Conservation (phyloP, 2,329 filamentous ascomycete species). For the Taxawa tesnikishii region DNA sequence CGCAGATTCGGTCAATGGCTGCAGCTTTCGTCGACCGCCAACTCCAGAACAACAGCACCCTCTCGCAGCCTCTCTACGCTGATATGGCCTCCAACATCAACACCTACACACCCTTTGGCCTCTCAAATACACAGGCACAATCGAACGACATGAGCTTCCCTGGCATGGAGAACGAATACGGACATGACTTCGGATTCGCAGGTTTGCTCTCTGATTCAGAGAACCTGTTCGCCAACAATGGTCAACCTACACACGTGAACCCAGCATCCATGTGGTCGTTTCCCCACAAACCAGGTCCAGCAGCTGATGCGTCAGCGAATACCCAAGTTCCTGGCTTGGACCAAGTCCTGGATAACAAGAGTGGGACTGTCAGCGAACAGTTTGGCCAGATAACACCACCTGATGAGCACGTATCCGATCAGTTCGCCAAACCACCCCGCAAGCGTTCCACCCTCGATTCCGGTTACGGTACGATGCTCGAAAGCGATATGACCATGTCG, state of each 20-base stretch:
- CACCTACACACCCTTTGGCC: too few relatives aligned
- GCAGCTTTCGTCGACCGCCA: too few relatives aligned
- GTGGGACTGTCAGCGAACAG: conserved; percentile 6
- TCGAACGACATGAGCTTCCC: background rate
- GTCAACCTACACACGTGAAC: background rate
- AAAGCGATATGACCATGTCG: background rate
- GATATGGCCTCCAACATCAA: too few relatives aligned
- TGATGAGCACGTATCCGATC: conserved; percentile 12
- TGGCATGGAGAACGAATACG: background rate
- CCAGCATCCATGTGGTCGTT: conserved; percentile 1
- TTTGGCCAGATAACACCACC: conserved; percentile 27
- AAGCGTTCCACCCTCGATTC: conserved; percentile 2
- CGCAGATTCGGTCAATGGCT: too few relatives aligned
- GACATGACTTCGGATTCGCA: background rate
- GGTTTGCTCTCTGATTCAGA: background rate
- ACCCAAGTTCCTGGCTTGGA: background rate
- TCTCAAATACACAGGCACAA: too few relatives aligned
- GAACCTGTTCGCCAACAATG: conserved; percentile 1
- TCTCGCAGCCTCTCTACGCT: too few relatives aligned
- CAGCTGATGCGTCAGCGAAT: background rate
- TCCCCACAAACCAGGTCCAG: background rate
- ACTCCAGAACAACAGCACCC: too few relatives aligned
- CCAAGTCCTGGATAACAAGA: conserved; percentile 3
- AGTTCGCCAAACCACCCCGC: background rate
- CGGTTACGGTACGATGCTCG: background rate